Base-by-base conservation (phyloP, 83 land plant genomes). In the Isoetes engelmannii region DNA sequence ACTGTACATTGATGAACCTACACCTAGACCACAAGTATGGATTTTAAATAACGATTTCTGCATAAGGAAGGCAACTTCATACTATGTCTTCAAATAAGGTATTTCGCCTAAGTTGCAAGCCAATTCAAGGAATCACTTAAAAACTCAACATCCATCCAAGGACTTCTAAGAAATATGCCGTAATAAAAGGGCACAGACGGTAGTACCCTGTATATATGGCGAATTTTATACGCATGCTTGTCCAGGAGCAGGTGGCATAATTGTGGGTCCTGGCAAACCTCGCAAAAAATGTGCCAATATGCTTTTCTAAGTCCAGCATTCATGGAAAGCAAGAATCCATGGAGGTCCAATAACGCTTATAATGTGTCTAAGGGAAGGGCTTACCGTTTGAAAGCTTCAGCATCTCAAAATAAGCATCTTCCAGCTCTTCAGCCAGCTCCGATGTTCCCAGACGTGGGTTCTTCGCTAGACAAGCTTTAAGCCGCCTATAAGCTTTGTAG, bases 1-100 rank as follows among this genome's bases (percentile, higher is more conserved):
- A 79, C 68, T 84, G 81, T 48, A 84, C 83, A 15, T 84, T 53
- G 43, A 82, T 81, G 6, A 80, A 78, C 74, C 70, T 44, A 65
- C 60, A 70, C n/a, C 80, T 74, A 7, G 70, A 19, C 18, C 84
- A 82, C 45, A 84, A 72, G 47, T 77, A 74, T 10, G 77, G 57
- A 46, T 74, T 7, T 63, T 70, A 82, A 45, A 15, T 69, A 67
- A 57, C 68, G 45, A 86, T 81, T 65, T 82, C 73, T 79, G 77
- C 12, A 86, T 57, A 57, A 48, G 73, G 2, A 84, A 69, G 47
- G 82, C 75, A 62, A 84, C 80, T 12, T 81, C 83, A 73, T 47
- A 61, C 75, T 47, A 17, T 65, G 15, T 44, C 78, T 51, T 55
- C 54, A 71, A 28, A 28, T 28, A 28, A 28, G 37, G 2, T 28